Evolutionary conservation across 2,329 filamentous ascomycete species (phyloP), one percentile per base, ranked within the genome.

Genomic region (Pseudocercospora cruenta): DNA sequence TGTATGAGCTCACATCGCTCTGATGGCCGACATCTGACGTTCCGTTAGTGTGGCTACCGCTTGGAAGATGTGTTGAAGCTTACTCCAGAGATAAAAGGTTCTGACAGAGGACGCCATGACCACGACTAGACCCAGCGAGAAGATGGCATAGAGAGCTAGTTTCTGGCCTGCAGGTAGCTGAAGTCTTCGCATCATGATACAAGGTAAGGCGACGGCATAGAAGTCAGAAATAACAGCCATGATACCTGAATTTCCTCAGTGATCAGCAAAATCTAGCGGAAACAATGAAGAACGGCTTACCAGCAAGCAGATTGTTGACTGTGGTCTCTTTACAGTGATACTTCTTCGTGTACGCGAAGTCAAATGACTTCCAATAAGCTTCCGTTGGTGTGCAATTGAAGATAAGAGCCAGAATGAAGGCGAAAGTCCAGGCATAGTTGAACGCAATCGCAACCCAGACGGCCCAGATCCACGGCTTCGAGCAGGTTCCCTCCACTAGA

Each of bases 111-210:
- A 75, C 8, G 75, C 74, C 22, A 68, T 76, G 2, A 78, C 69
- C 9, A 78, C 77, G 9, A 75, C 33, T 4, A 75, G 54, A 8
- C 72, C 72, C 3, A 73, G 57, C 7, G 54, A 67, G 65, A 75
- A 76, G 39, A 84, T 77, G 39, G 80, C 80, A 45, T 82, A 80
- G 4, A 82, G 70, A 0, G 78, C 80, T 31, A 80, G 64, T 69
- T 81, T 83, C 70, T 84, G 82, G n/a, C 22, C 78, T 74, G 24
- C 66, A 71, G 12, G 80, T 75, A 53, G 83, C 77, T 39, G 80
- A 75, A 16, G 83, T 22, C 80, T 78, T 75, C 79, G 78, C 7
- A 83, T 78, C 24, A 83, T 75, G 21, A 82, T 74, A 4, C 80
- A 71, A 0, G 82, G 82, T 22, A 84, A 69, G 1, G 74, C 67